phyloP scores from a whole-genome alignment of 2,329 filamentous ascomycete genomes.

The Trichoderma atrobrunneum region DNA sequence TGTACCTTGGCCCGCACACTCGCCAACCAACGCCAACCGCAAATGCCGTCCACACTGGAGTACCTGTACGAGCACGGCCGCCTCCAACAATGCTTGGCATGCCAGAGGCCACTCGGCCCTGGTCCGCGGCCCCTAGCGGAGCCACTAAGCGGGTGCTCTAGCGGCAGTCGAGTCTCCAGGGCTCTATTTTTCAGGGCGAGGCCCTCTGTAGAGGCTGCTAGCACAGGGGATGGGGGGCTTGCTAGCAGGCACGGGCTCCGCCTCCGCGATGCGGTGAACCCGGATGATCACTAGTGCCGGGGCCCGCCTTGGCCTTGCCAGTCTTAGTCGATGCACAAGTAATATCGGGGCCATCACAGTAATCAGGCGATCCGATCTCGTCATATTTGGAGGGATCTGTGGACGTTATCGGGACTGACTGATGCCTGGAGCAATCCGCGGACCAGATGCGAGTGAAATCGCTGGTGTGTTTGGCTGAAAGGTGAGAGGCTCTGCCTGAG shows the following conservation, averaged over 20 bases:
- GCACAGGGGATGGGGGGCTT: not conserved
- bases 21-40: not conserved
- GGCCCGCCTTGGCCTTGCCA: not conserved
- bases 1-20: not conserved
- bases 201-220: not conserved
- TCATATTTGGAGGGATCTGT: not conserved
- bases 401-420: not conserved
- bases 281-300: constrained; percentile 6
- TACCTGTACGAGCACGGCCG: not conserved
- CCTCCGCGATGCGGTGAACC: constrained; percentile 13
- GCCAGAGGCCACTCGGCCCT: not conserved
- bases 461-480: not conserved
- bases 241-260: not conserved
- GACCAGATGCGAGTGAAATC: not conserved
- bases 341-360: constrained; percentile 15
- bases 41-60: not conserved
- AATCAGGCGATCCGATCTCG: constrained; percentile 11
- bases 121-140: not conserved
- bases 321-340: constrained; percentile 19
- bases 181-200: not conserved
- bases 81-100: not conserved
- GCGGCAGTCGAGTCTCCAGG: not conserved
- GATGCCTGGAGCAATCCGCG: not conserved
- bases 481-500: not conserved
- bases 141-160: not conserved